Base-by-base conservation (phyloP, 805 yeast species). In the Limtongia smithiae region DNA sequence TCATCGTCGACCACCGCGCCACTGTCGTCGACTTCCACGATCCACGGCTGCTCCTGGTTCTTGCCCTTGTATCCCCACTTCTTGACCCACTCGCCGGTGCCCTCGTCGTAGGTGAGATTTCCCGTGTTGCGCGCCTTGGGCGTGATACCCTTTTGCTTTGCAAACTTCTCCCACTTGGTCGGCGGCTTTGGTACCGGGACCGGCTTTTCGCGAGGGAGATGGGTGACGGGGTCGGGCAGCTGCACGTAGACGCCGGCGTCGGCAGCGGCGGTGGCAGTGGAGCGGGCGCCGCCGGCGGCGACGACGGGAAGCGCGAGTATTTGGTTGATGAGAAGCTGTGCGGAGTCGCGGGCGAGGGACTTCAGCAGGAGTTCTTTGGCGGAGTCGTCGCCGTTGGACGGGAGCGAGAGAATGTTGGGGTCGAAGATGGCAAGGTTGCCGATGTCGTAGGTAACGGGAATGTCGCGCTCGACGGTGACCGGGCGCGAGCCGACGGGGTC, bases 31-130 rank as follows among this genome's bases (percentile, higher is more conserved):
- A 91, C 85, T 71, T 93, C 99, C 50, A 91, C 97, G 64, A 88
- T 75, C 98, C 98, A 93, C 69, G 93, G 97, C 63, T 77, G 71
- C 62, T 91, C 97, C 71, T 93, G 91, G 70, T 93, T 93, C 70
- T 81, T 80, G 64, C 97, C 97, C 58, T 85, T 83, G 73, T 84
- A 91, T 53, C 99, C 99, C 98, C 98, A 93, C 70, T 89, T 91
- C 62, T 95, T 91, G 54, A 84, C 96, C 98, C 98, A 93, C 70
- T 89, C 90, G 44, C 91, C 90, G 27, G 79, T 71, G 28, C 78
- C 93, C 68, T 93, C 97, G 68, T 93, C 96, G 62, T 72, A 93
- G 1, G 86, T 88, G 78, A 83, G 74, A 71, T 87, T 93, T 40
- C 95, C 96, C 25, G 85, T 82, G 67, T 83, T 89, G 17, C 59